Evolutionary conservation across 116 monocot genomes (phyloP), one percentile per base, ranked within the genome.

Genomic region (Dioscorea cayenensis): DNA sequence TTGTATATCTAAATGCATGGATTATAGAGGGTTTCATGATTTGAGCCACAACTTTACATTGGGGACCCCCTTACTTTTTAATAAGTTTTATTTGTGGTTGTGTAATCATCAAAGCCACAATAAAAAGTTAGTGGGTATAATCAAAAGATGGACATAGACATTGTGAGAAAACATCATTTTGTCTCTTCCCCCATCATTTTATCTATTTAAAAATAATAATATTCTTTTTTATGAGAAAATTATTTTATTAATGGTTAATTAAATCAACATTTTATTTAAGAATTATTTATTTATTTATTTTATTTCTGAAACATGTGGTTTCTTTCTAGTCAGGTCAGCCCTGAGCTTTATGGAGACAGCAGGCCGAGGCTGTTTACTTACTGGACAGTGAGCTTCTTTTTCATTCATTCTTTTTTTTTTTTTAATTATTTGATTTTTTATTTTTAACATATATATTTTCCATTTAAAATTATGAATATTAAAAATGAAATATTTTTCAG

Each of bases 281-380:
- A 25, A 25, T 25, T 25, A 25, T 32, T 32, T 32, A 3, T 32
- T 32, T 32, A 3, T 32, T 32, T 32, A 3, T 32, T 32, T 32
- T 32, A 32, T 22, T 80, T 88, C 84, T 91, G 86, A 95, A 84
- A 86, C 84, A 78, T 83, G 78, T 74, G 66, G 72, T 81, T 80
- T 97, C 79, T 83, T 88, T 92, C 88, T 92, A 92, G 92, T 97
- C 96, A 97, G 97, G 97, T 97, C 93, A 97, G 93, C 90, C 97
- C 97, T 77, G 93, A 97, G 90, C 97, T 97, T 73, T 97, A 97
- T 71, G 97, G 97, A 82, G 97, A 97, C 82, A 90, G 72, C 88
- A 97, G 78, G 63, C 97, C 97, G 28, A 86, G 97, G 74, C 80
- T 97, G 21, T 97, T 97, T 83, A 97, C 97, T 18, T 97, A 97